Percentiles rank a stretch among this genome's conserved stretches.
These are phyloP conservation scores for Pisolithus tinctorius DNA, from an alignment of 768 basidiomycete genomes.

Conservation along the genomic window DNA sequence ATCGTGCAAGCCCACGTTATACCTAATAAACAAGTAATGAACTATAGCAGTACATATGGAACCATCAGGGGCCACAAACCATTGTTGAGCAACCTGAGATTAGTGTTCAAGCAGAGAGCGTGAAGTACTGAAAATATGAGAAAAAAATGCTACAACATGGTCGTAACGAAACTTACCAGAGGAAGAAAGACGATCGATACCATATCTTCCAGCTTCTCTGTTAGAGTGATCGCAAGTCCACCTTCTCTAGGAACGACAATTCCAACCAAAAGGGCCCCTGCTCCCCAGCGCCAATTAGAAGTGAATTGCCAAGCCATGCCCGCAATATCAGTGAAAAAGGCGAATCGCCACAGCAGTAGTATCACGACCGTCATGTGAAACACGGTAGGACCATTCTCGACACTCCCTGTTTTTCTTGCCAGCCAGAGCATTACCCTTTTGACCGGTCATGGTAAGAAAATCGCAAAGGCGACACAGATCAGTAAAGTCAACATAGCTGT, in stretches of 20 bases:
- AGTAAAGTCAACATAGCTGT: constrained; percentile 84
- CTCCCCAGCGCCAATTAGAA: background rate
- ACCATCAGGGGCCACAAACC: constrained; percentile 32
- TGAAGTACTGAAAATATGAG: constrained; percentile 66
- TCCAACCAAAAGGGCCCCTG: constrained; percentile 78
- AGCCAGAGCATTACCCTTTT: constrained; percentile 61
- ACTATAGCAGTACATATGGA: constrained; percentile 1
- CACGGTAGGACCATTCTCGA: constrained; percentile 76
- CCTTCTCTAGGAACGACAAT: constrained; percentile 83
- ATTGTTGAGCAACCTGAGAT: constrained; percentile 76
- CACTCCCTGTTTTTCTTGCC: constrained; percentile 71
- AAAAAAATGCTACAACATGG: background rate
- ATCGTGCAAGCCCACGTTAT: constrained; percentile 87
- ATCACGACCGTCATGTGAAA: constrained; percentile 86
- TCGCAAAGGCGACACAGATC: constrained; percentile 69
- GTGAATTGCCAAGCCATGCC: constrained; percentile 30
- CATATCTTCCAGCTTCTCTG: constrained; percentile 96
- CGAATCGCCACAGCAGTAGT: constrained; percentile 73
- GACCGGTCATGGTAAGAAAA: constrained; percentile 68
- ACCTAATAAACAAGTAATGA: constrained; percentile 27
- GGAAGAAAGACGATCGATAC: constrained; percentile 86
- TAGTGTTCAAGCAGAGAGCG: constrained; percentile 81
- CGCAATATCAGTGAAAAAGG: constrained; percentile 91
- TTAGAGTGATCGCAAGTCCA: constrained; percentile 79
- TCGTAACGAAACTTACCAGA: constrained; percentile 37